Evolutionary conservation across 2,329 filamentous ascomycete genomes (phyloP), one percentile per base, ranked within the genome.

Genomic region (Epicoccum nigrum): DNA sequence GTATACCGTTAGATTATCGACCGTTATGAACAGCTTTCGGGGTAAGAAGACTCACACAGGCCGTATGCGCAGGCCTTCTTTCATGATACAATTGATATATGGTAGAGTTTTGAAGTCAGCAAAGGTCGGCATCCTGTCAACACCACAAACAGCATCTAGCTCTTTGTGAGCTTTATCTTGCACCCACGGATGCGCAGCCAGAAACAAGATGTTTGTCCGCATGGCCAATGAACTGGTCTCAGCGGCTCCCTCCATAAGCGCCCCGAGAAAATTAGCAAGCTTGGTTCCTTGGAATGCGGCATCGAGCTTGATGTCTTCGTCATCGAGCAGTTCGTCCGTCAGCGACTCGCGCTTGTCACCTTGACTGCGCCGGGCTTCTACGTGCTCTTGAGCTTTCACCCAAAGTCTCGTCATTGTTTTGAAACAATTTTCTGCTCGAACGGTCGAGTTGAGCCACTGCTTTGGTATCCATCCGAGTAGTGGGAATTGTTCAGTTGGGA

Each of bases 71-170:
- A 67, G 28, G 4, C 62, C 58, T 55, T 69, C 64, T 49, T 69
- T 69, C 30, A 69, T 52, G 33, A 69, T 64, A 28, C 63, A 67
- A 37, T 69, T 69, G 39, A 67, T 62, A 27, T 67, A 69, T 15
- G 64, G 65, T 27, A 66, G n/a, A 17, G 56, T 40, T n/a, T 58
- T 51, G 42, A 69, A 69, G 35, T 69, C 65, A 1, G 48, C 23
- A 44, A 55, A 69, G 1, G 33, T 54, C 15, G 65, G 65, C 35
- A 60, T 33, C 35, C 64, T 62, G 2, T 40, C 32, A 19, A 38
- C 33, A 5, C 58, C 59, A 45, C 63, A 64, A 6, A 62, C 12
- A 12, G 33, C 34, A 52, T 64, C 60, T 7, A 65, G 17, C 42
- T 65, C 62, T 4, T 38, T 41, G 23, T 59, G 55, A 4, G 66